A percentile compares a stretch with the other conserved stretches of the same genome.
Conservation (phyloP, 495 filamentous ascomycete genomes). For the Aeminium ludgeri region DNA sequence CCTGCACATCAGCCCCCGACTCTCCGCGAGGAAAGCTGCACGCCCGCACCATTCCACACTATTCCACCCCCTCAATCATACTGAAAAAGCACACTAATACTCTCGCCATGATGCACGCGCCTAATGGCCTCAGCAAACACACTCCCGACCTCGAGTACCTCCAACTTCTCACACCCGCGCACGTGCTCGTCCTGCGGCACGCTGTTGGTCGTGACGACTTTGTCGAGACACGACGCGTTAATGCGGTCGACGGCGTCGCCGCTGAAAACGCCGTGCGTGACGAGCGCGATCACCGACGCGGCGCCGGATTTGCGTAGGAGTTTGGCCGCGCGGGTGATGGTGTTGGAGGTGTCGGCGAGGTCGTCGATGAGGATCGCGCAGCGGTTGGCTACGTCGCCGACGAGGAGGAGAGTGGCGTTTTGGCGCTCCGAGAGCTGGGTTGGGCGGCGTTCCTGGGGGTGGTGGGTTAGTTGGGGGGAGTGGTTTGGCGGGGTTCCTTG, state of each 20-base stretch:
- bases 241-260: slow-evolving; percentile 90
- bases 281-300: slow-evolving; percentile 66
- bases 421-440: slow-evolving; percentile 83
- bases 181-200: slow-evolving; percentile 76
- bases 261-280: slow-evolving; percentile 87
- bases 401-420: slow-evolving; percentile 97
- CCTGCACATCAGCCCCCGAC: too few relatives aligned
- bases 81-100: slow-evolving; percentile 92
- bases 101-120: slow-evolving; percentile 92
- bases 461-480: too few relatives aligned
- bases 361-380: slow-evolving; percentile 87
- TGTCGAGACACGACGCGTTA: slow-evolving; percentile 77
- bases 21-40: too few relatives aligned
- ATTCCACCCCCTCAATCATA: slow-evolving; percentile 64
- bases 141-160: slow-evolving; percentile 77
- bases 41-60: too few relatives aligned
- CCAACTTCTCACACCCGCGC: slow-evolving; percentile 62
- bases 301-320: slow-evolving; percentile 88
- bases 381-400: slow-evolving; percentile 67
- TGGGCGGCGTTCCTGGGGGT: slow-evolving; percentile 74
- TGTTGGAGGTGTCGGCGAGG: slow-evolving; percentile 88
- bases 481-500: too few relatives aligned
- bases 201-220: slow-evolving; percentile 84
- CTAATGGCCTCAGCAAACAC: slow-evolving; percentile 97
- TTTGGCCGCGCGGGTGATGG: slow-evolving; percentile 93